Evolutionary conservation across 176 grass and related monocot genomes (phyloP).

Genomic region (Avena atlantica): DNA sequence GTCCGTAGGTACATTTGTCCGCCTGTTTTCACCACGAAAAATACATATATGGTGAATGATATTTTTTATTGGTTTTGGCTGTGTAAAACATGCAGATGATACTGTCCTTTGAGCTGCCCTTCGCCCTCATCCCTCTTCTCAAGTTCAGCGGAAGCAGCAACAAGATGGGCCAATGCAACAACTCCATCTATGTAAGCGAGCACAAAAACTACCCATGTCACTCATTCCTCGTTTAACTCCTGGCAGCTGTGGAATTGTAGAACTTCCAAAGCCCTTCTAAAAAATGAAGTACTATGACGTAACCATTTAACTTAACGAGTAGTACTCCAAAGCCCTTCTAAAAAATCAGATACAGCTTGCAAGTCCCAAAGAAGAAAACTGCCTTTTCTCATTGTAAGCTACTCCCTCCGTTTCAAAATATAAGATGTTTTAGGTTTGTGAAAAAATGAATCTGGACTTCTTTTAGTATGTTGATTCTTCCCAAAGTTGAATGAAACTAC

Average conservation of each 20-base stretch:
- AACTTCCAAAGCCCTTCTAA: background rate
- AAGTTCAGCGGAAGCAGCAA: conserved; percentile 84
- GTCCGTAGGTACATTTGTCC: conserved; percentile 52
- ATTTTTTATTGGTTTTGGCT: background rate
- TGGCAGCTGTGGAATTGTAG: too few relatives aligned
- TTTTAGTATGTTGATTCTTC: too few relatives aligned
- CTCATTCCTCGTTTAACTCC: too few relatives aligned
- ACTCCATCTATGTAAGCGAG: conserved; percentile 72
- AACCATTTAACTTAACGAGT: too few relatives aligned
- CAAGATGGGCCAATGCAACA: conserved; percentile 82
- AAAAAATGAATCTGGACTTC: too few relatives aligned
- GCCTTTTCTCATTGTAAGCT: background rate
- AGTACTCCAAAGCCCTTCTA: background rate
- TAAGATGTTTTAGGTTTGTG: too few relatives aligned
- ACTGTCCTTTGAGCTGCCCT: conserved; percentile 86
- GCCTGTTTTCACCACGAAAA: background rate
- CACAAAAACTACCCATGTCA: too few relatives aligned
- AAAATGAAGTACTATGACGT: background rate
- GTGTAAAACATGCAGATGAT: conserved; percentile 66
- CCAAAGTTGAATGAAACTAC: too few relatives aligned
- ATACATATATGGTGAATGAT: too few relatives aligned
- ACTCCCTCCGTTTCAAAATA: too few relatives aligned
- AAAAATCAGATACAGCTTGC: background rate
- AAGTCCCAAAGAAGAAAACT: background rate
- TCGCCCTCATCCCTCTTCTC: conserved; percentile 91